phyloP scores from a whole-genome alignment of 108 stramenopile species.

The Cyclotella cryptica region DNA sequence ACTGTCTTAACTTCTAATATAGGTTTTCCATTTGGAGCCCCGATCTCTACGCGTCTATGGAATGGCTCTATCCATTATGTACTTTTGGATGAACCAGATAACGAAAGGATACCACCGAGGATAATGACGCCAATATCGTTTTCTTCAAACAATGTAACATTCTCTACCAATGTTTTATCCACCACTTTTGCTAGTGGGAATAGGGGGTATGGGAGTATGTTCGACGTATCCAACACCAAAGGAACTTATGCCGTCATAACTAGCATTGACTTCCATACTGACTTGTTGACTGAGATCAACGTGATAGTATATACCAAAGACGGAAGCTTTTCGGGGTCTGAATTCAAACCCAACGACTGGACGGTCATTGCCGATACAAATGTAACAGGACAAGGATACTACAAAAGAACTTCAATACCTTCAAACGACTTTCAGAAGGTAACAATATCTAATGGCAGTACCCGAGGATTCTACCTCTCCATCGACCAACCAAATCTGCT shows the following conservation, averaged over 20 bases:
- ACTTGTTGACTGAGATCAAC: constrained; percentile 13
- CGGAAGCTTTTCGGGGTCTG: constrained; percentile 14
- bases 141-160: not conserved
- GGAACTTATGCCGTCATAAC: constrained; percentile 14
- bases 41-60: constrained; percentile 16
- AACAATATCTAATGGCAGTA: not conserved
- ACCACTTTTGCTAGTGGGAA: constrained; percentile 31
- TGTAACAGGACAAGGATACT: constrained; percentile 28
- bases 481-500: constrained; percentile 25
- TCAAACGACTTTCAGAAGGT: not conserved
- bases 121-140: not conserved
- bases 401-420: constrained; percentile 25
- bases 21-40: constrained; percentile 6
- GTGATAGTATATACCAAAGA: constrained; percentile 26
- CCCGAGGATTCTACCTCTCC: constrained; percentile 33
- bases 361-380: constrained; percentile 19
- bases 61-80: constrained; percentile 26
- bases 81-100: not conserved
- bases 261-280: constrained; percentile 26
- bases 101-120: not conserved
- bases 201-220: constrained; percentile 28
- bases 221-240: constrained; percentile 22
- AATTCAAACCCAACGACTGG: constrained; percentile 13
- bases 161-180: not conserved
- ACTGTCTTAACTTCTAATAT: not conserved